A percentile compares a stretch with the other conserved stretches of the same genome.
Evolutionary conservation across 257 asterid species (phyloP).

Genomic region (Rehmannia glutinosa): DNA sequence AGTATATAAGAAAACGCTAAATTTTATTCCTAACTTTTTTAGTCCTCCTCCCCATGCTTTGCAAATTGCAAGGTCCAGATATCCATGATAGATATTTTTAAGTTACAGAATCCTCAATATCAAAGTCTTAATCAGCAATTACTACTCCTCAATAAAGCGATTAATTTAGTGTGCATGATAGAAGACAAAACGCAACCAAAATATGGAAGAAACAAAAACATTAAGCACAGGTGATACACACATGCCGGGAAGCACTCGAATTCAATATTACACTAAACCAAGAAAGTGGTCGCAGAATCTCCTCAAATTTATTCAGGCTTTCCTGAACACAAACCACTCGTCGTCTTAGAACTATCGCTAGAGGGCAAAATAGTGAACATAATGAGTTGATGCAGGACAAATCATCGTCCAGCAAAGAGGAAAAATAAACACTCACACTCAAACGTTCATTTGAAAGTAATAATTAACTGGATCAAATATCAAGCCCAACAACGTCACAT

Average conservation of each 20-base stretch:
- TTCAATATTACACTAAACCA: neutral
- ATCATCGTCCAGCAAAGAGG: neutral
- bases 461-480: neutral
- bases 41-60: no score
- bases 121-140: neutral
- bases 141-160: neutral
- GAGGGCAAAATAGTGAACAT: neutral
- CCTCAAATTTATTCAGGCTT: neutral
- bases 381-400: neutral
- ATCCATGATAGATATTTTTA: neutral
- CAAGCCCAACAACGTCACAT: neutral
- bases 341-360: neutral
- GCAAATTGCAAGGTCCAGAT: neutral
- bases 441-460: neutral
- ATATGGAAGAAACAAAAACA: neutral
- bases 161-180: neutral
- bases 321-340: neutral
- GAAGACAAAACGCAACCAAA: neutral
- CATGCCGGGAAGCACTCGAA: neutral
- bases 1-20: no score
- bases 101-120: neutral
- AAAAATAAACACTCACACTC: neutral
- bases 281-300: neutral
- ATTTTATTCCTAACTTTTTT: no score
- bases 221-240: neutral